Base-by-base conservation (phyloP, 2,329 filamentous ascomycete genomes). In the Onygenales sp. region DNA sequence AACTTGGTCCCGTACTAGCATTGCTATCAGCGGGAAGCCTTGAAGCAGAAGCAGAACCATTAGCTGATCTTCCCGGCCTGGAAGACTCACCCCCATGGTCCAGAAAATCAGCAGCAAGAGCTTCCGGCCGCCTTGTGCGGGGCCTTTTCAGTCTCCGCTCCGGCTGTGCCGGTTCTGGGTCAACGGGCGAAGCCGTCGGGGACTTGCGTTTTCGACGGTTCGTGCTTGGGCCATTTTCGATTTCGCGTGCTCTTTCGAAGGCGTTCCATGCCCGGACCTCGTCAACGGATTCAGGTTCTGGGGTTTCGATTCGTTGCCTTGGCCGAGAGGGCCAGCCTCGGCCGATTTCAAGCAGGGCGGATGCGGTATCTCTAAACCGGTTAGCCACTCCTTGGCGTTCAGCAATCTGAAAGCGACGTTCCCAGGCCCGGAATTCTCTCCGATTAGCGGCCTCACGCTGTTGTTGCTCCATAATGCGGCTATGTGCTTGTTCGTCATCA, bases 181-280 rank as follows among this genome's bases (percentile, higher is more conserved):
- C 87, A 4, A 76, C 75, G 2, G 87, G 87, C 6, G 88, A 91
- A 9, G 80, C 79, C 10, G 85, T 87, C 2, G 79, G 75, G 3
- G 89, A 94, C 65, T 89, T 93, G 72, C 95, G 90, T 55, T 87
- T 83, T 50, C 76, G 74, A 57, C 71, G 77, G 48, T 77, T 69
- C 47, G 69, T 63, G 34, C 50, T 57, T 34, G 65, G 58, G 8
- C 69, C 65, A 45, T 74, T 77, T 58, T 86, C 79, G 14, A 81
- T 78, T 56, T 91, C 85, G 58, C 88, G 81, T 43, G 88, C 90
- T 67, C 85, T 87, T 61, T 96, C 91, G 57, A 97, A 85, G 17
- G 87, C 89, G 57, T 90, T 88, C 93, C 92, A 96, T 3, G 92
- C 89, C 54, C 84, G 79, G 52, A 86, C 78, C 68, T 95, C 90